Conservation (phyloP, 371 early-diverging fungal genomes). For the Mucor plumbeus region DNA sequence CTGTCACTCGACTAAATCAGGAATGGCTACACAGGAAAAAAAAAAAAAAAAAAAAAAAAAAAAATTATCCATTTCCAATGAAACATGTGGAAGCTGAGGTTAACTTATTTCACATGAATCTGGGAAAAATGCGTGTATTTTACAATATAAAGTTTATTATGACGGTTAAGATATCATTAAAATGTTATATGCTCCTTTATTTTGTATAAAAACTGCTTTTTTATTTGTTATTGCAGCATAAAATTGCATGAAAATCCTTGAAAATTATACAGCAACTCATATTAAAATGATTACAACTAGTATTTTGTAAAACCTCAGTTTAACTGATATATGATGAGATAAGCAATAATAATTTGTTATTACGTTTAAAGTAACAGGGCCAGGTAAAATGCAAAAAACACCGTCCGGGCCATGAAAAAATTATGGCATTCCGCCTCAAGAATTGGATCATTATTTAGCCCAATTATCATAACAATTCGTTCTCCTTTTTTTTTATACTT, state of each 20-base stretch:
- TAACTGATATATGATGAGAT: conserved; percentile 20
- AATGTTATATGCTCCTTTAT: neutral
- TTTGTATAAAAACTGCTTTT: conserved; percentile 7
- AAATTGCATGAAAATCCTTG: neutral
- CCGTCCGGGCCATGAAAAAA: conserved; percentile 46
- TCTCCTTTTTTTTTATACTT: neutral
- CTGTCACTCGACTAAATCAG: conserved; percentile 61
- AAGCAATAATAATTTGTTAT: conserved; percentile 13
- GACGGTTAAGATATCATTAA: conserved; percentile 5
- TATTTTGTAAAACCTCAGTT: neutral
- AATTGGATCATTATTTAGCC: conserved; percentile 23
- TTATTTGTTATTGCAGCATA: conserved; percentile 7
- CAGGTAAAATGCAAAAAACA: conserved; percentile 42
- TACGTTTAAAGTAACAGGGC: conserved; percentile 32
- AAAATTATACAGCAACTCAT: neutral
- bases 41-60: conserved; percentile 26
- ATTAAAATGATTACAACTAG: neutral
- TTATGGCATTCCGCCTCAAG: conserved; percentile 10
- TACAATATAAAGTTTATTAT: conserved; percentile 14
- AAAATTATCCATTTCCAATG: conserved; percentile 24
- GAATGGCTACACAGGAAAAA: conserved; percentile 37
- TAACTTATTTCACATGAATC: conserved; percentile 36
- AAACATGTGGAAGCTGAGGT: conserved; percentile 31
- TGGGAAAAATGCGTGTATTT: conserved; percentile 18
- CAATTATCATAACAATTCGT: neutral